A percentile compares a stretch with the other conserved stretches of the same genome.
Evolutionary conservation across 306 rosid genomes (phyloP).

Genomic region (Vigna trinervia): DNA sequence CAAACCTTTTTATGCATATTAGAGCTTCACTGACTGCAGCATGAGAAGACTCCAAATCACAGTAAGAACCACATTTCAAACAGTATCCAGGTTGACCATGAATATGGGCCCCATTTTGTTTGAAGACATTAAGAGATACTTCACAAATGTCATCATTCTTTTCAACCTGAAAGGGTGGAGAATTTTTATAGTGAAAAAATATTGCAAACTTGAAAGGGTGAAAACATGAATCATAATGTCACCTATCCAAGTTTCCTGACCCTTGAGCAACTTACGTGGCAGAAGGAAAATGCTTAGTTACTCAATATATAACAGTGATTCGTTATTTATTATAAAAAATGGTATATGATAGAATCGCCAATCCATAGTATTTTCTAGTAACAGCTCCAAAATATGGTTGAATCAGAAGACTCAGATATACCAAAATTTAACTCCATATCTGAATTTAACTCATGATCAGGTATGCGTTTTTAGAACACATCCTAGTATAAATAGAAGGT

Average conservation of each 20-base stretch:
- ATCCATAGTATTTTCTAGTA: conserved; percentile 15
- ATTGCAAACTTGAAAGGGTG: neutral
- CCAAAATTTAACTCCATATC: conserved; percentile 23
- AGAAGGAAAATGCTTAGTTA: conserved; percentile 12
- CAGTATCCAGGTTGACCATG: conserved; percentile 65
- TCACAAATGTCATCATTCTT: conserved; percentile 51
- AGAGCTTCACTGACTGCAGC: conserved; percentile 59
- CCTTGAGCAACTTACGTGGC: conserved; percentile 26
- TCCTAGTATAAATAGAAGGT: conserved; percentile 1
- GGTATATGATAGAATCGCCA: neutral
- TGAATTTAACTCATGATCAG: neutral
- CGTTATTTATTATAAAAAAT: neutral
- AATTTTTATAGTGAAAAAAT: conserved; percentile 17
- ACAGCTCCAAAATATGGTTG: neutral
- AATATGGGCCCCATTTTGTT: conserved; percentile 47
- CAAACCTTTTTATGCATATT: conserved; percentile 60
- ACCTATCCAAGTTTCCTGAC: conserved; percentile 19
- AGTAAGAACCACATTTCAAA: conserved; percentile 71
- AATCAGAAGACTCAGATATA: neutral
- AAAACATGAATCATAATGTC: neutral
- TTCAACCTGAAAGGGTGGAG: conserved; percentile 53
- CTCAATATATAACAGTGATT: neutral
- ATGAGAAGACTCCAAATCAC: conserved; percentile 64
- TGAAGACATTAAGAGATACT: conserved; percentile 36
- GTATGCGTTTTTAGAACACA: neutral